Conservation (phyloP, 2,329 filamentous ascomycete genomes). For the Microdochium nivale region DNA sequence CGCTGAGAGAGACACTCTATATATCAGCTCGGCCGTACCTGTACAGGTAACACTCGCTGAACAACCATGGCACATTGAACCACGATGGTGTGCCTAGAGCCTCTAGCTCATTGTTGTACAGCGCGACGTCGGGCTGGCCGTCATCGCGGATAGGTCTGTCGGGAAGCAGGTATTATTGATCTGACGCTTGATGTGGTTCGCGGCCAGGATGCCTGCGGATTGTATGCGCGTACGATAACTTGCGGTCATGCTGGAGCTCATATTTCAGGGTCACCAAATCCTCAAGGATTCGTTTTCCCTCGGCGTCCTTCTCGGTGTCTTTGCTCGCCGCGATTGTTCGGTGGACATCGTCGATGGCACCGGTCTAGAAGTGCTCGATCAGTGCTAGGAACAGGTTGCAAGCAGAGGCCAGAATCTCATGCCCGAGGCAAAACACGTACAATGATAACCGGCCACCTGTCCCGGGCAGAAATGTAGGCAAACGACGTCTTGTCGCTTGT, state of each 20-base stretch:
- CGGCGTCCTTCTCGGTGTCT: constrained; percentile 57
- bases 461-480: constrained; percentile 73
- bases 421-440: constrained; percentile 41
- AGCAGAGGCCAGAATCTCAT: too few species aligned
- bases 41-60: constrained; percentile 89
- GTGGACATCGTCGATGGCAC: constrained; percentile 91
- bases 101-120: constrained; percentile 81
- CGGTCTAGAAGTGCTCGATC: constrained; percentile 56
- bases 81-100: constrained; percentile 66
- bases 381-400: neutral
- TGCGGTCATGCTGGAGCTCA: constrained; percentile 83
- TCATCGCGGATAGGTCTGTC: constrained; percentile 67
- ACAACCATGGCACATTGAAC: constrained; percentile 85
- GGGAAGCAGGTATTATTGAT: constrained; percentile 3
- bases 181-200: neutral
- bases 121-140: constrained; percentile 62
- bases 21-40: constrained; percentile 36
- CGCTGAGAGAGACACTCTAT: neutral
- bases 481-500: constrained; percentile 83
- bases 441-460: constrained; percentile 90
- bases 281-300: constrained; percentile 81
- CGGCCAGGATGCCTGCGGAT: neutral
- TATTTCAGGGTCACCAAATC: constrained; percentile 81
- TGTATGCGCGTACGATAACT: constrained; percentile 53
- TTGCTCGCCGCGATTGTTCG: constrained; percentile 53